Base-by-base conservation (phyloP, 2,329 filamentous ascomycete species). In the Epichloe gansuensis region DNA sequence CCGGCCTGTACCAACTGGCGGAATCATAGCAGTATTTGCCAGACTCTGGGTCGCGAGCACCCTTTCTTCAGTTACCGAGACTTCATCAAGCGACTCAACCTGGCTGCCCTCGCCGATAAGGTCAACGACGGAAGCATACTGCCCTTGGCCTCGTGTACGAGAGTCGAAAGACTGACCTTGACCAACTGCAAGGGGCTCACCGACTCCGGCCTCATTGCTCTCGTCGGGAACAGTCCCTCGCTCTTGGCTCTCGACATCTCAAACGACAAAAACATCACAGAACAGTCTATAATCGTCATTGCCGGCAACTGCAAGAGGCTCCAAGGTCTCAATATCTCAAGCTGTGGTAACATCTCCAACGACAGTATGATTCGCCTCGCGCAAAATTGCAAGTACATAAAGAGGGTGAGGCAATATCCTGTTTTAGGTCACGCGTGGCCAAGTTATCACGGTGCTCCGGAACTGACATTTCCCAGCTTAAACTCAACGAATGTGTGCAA, bases 211-310 rank as follows among this genome's bases (percentile, higher is more conserved):
- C 75, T 98, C 39, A 85, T 84, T 51, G 81, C 83, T 43, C 80
- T 98, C 53, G 77, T 98, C 43, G 74, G 84, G 54, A 84, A 85
- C 56, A 96, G 90, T 68, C 73, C 78, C 50, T 85, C 88, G 59
- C 76, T 98, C 27, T 78, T 96, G 53, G 93, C 93, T 31, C 73
- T 98, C 53, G 93, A 98, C 65, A 85, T 98, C 23, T 95, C 90
- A 3, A 84, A 85, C 31, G 76, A 94, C 60, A 79, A 81, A 83
- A 83, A 86, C 60, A 84, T 96, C 55, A 95, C 89, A 1, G 89
- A 95, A 61, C 74, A 77, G 59, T 90, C 90, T 13, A 82, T 96
- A 65, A 72, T 80, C 57, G 78, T 82, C 21, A 81, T 98, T 54
- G 87, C 91, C 1, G 75, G 84, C 53, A 84, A 93, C 67, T 97